Percentiles rank a stretch among this genome's conserved stretches.
These are phyloP conservation scores for Sarocladiaceae sp. DNA, from an alignment of 2,329 filamentous ascomycete genomes.

Conservation along the genomic window DNA sequence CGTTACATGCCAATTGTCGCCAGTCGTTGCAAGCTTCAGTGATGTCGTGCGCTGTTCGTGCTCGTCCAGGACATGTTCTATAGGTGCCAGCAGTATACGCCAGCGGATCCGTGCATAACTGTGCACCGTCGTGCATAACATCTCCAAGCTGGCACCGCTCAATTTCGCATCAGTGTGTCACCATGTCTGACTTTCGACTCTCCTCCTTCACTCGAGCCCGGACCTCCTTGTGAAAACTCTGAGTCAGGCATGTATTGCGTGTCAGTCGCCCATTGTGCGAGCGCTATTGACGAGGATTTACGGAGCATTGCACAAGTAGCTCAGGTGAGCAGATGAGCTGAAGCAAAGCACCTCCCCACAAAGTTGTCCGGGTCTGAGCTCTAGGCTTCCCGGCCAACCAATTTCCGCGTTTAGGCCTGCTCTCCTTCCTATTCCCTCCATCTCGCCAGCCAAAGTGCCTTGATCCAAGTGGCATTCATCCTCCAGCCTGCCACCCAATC, in stretches of 20 bases:
- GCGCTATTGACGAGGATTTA: constrained; percentile 2
- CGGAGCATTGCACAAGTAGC: background rate
- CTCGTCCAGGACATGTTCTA: background rate
- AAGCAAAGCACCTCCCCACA: background rate
- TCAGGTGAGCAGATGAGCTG: background rate
- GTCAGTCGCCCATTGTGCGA: background rate
- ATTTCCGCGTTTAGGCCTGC: background rate
- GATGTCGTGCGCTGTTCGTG: no score
- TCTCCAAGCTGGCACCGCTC: no score
- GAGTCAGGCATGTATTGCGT: background rate
- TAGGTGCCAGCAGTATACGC: background rate
- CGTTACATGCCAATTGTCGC: constrained; percentile 1
- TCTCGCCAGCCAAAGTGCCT: background rate
- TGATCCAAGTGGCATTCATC: no score
- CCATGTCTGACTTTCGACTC: background rate
- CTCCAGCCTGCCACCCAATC: background rate
- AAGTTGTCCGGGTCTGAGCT: background rate
- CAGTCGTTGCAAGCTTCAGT: background rate
- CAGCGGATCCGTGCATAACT: background rate
- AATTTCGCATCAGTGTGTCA: no score
- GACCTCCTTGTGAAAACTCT: background rate
- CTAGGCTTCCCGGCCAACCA: background rate
- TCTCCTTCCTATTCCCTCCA: background rate
- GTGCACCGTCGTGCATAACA: constrained; percentile 2
- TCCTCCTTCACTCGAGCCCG: background rate